Conservation (phyloP, 306 rosid species). For the Vachellia pachyceras region DNA sequence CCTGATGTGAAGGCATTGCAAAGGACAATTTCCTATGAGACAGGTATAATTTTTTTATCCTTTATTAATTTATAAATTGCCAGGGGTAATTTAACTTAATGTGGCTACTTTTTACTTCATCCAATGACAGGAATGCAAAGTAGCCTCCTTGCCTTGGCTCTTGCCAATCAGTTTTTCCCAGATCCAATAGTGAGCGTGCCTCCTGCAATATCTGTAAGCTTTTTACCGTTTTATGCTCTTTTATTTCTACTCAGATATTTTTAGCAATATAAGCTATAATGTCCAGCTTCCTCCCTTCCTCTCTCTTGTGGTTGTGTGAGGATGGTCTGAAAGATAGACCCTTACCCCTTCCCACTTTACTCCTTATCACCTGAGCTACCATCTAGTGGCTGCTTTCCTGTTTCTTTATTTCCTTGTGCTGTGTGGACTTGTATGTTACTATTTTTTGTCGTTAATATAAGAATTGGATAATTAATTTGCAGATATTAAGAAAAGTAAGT, state of each 20-base stretch:
- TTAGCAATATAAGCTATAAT: not conserved
- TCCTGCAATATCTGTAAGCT: constrained; percentile 93
- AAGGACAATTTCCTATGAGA: constrained; percentile 88
- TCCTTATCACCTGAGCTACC: not conserved
- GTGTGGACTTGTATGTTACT: not conserved
- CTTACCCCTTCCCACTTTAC: not conserved
- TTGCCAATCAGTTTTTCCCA: constrained; percentile 85
- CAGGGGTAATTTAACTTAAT: constrained; percentile 11
- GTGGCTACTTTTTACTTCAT: constrained; percentile 25
- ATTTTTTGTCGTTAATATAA: too few species aligned
- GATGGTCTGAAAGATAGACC: not conserved
- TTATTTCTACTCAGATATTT: constrained; percentile 3
- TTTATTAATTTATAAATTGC: constrained; percentile 8
- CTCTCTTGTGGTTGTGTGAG: not conserved
- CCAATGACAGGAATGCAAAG: constrained; percentile 87
- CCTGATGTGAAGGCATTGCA: constrained; percentile 75
- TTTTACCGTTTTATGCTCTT: constrained; percentile 30
- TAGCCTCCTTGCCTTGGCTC: constrained; percentile 97
- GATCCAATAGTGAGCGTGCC: constrained; percentile 85
- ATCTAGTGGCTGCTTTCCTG: not conserved
- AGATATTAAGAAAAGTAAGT: too few species aligned
- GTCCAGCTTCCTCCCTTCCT: not conserved
- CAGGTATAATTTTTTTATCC: constrained; percentile 60
- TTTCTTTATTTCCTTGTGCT: not conserved
- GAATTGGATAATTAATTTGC: too few species aligned